Evolutionary conservation across 2,329 filamentous ascomycete species (phyloP).

Genomic region (Coleophoma cylindrospora): DNA sequence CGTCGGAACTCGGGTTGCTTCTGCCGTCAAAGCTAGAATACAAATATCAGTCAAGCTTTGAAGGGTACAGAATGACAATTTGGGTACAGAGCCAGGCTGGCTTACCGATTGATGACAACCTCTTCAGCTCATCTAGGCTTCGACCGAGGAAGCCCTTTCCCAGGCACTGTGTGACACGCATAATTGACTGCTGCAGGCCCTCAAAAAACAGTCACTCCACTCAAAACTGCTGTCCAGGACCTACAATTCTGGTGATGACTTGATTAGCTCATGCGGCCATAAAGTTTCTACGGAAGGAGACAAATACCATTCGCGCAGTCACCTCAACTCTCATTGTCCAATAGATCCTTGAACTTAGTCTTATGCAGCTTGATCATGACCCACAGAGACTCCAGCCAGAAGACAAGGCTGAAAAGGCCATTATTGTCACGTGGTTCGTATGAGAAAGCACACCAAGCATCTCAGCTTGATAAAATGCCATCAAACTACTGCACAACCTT

Average conservation of each 20-base stretch:
- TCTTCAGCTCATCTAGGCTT: conserved; percentile 55
- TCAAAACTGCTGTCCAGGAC: not conserved
- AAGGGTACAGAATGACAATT: too few relatives aligned
- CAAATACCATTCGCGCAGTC: not conserved
- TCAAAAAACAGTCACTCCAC: not conserved
- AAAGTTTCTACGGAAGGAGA: too few relatives aligned
- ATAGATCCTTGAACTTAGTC: too few relatives aligned
- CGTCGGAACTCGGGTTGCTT: conserved; percentile 61
- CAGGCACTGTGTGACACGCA: conserved; percentile 40
- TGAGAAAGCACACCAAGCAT: too few relatives aligned
- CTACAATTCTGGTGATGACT: not conserved
- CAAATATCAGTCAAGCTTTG: not conserved
- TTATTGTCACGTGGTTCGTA: too few relatives aligned
- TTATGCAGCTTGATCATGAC: too few relatives aligned
- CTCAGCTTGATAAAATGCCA: too few relatives aligned
- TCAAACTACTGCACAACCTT: too few relatives aligned
- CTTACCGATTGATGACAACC: conserved; percentile 50
- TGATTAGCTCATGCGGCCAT: not conserved
- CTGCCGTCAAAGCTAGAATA: conserved; percentile 57
- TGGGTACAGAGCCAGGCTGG: too few relatives aligned
- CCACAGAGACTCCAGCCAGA: too few relatives aligned
- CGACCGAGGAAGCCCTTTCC: conserved; percentile 51
- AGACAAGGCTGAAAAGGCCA: too few relatives aligned
- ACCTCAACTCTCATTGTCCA: too few relatives aligned
- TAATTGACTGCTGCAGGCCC: conserved; percentile 17